phyloP scores from a whole-genome alignment of 2,329 filamentous ascomycete species.

The Fusarium fracticaudum region DNA sequence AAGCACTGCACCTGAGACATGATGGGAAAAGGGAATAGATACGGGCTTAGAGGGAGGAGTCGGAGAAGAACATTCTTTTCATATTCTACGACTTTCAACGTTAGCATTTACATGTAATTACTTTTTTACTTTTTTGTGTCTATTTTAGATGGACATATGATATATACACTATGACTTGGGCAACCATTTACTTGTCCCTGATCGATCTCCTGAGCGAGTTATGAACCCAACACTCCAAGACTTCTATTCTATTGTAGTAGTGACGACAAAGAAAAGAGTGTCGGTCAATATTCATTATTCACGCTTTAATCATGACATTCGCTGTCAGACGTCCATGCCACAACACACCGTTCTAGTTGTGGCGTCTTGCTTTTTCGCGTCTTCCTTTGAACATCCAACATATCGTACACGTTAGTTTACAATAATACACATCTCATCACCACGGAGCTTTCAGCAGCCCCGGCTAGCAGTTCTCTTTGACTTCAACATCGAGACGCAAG shows the following conservation, averaged over 20 bases:
- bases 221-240: background rate
- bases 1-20: background rate
- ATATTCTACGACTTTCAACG: conserved; percentile 15
- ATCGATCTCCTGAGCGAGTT: background rate
- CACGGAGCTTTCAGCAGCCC: background rate
- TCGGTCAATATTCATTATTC: background rate
- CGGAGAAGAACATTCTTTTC: conserved; percentile 8
- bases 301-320: background rate
- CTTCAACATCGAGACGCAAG: too few species aligned
- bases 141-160: conserved; percentile 16
- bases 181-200: conserved; percentile 20
- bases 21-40: background rate
- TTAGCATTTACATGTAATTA: conserved; percentile 35
- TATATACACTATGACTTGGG: conserved; percentile 26
- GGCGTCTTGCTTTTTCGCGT: background rate
- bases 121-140: background rate
- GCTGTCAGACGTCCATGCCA: background rate
- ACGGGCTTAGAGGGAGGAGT: background rate
- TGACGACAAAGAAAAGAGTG: background rate
- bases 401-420: background rate
- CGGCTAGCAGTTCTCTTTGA: background rate
- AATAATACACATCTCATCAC: background rate
- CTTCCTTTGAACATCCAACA: background rate
- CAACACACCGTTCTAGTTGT: background rate
- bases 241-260: background rate